Evolutionary conservation across 495 filamentous ascomycete genomes (phyloP).

Genomic region (Tuber magnatum): DNA sequence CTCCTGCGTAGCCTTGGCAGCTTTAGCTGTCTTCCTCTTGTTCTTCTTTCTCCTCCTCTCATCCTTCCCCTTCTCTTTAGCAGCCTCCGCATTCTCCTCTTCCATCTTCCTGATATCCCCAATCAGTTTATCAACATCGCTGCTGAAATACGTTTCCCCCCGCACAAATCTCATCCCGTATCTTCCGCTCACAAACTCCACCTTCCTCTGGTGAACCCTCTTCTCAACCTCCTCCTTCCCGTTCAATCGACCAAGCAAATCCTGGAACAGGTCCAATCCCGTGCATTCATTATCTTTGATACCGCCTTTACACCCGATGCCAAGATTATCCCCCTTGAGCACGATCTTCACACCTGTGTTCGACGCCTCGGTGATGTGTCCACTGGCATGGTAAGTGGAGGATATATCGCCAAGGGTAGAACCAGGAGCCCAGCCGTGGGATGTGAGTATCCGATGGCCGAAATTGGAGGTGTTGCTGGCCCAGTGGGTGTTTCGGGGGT

Average conservation of each 20-base stretch:
- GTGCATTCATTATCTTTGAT: slow-evolving; percentile 60
- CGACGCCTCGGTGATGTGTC: slow-evolving; percentile 65
- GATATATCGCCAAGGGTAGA: slow-evolving; percentile 67
- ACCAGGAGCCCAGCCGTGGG: slow-evolving; percentile 86
- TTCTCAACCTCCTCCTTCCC: slow-evolving; percentile 60
- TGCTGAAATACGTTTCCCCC: slow-evolving; percentile 45
- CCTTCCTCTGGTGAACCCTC: slow-evolving; percentile 49
- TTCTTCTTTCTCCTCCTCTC: slow-evolving; percentile 13
- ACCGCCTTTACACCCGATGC: slow-evolving; percentile 69
- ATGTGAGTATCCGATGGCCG: slow-evolving; percentile 75
- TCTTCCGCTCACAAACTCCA: slow-evolving; percentile 58
- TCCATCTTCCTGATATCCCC: slow-evolving; percentile 12
- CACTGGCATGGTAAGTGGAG: slow-evolving; percentile 54
- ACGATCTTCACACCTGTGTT: slow-evolving; percentile 65
- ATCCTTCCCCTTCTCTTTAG: slow-evolving; percentile 5
- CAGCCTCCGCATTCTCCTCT: slow-evolving; percentile 19
- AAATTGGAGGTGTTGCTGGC: slow-evolving; percentile 69
- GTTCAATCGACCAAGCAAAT: slow-evolving; percentile 78
- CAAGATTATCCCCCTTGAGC: slow-evolving; percentile 76
- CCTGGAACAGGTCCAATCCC: slow-evolving; percentile 75
- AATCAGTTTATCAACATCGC: slow-evolving; percentile 31
- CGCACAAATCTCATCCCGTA: slow-evolving; percentile 70
- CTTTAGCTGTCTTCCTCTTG: slow-evolving; percentile 14
- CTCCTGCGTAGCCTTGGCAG: background rate
- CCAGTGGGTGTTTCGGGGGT: slow-evolving; percentile 94